Evolutionary conservation across 805 yeast genomes (phyloP).

Genomic region (Huiozyma sinensis): DNA sequence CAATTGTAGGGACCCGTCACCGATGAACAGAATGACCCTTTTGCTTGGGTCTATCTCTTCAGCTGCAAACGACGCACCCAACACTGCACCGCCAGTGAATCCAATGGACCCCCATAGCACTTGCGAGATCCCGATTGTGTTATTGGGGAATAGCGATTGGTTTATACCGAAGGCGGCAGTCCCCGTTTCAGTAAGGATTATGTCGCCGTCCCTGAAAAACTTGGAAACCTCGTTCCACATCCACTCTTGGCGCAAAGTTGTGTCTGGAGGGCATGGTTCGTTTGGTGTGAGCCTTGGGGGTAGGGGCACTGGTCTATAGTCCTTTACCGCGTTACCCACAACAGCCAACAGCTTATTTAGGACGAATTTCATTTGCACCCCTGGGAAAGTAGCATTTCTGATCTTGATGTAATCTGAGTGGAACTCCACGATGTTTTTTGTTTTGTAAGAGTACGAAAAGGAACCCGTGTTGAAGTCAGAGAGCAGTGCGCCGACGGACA

Average conservation of each 20-base stretch:
- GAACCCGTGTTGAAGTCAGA: slow-evolving; percentile 5
- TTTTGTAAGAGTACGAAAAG: slow-evolving; percentile 2
- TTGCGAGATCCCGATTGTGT: slow-evolving; percentile 2
- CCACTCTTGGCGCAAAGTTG: slow-evolving; percentile 2
- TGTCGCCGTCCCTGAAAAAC: slow-evolving; percentile 4
- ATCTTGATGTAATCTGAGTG: slow-evolving; percentile 3
- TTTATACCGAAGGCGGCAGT: slow-evolving; percentile 5
- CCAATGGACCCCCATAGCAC: slow-evolving; percentile 5
- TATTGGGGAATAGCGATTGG: slow-evolving; percentile 1
- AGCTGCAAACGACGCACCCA: slow-evolving; percentile 4
- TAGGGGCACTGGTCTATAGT: slow-evolving; percentile 1
- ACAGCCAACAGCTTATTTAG: background rate
- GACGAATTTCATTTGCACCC: slow-evolving; percentile 3
- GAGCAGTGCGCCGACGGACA: slow-evolving; percentile 4
- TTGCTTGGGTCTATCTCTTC: slow-evolving; percentile 4
- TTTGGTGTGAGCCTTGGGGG: slow-evolving; percentile 21
- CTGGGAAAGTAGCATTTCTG: slow-evolving; percentile 1
- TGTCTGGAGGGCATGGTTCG: slow-evolving; percentile 20
- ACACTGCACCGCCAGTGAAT: slow-evolving; percentile 4
- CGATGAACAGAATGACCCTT: slow-evolving; percentile 2
- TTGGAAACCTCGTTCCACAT: slow-evolving; percentile 2
- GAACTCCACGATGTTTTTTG: slow-evolving; percentile 2
- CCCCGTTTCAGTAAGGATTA: slow-evolving; percentile 4
- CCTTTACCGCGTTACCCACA: background rate
- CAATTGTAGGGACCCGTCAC: slow-evolving; percentile 5